These are phyloP conservation scores for Rhododendron griersonianum DNA, from an alignment of 148 eudicot genomes.

Conservation along the genomic window DNA sequence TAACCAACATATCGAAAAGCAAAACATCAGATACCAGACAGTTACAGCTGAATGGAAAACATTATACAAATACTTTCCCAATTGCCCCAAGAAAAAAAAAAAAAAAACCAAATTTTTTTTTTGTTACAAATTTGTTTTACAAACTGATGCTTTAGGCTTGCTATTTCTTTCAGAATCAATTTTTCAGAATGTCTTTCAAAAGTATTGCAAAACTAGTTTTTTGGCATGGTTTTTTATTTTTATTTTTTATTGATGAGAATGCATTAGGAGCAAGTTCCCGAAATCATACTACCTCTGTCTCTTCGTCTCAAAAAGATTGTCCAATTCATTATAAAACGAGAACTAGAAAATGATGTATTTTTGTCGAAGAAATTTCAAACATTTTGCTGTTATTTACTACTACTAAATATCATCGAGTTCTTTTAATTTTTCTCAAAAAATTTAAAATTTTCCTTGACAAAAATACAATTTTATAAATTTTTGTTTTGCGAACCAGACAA, in stretches of 20 bases:
- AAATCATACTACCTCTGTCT: neutral
- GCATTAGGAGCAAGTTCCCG: neutral
- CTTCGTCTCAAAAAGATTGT: too few species aligned
- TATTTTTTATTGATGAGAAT: neutral
- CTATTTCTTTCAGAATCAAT: neutral
- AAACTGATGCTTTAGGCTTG: neutral
- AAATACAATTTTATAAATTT: neutral
- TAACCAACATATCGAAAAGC: neutral
- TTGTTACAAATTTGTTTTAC: neutral
- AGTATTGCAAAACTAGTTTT: neutral
- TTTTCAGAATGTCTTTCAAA: neutral
- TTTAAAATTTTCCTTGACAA: neutral
- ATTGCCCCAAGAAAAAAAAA: neutral
- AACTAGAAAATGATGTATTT: neutral
- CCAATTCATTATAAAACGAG: neutral
- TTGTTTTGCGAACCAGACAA: too few species aligned
- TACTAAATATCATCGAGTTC: neutral
- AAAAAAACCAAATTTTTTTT: neutral
- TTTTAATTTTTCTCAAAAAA: too few species aligned
- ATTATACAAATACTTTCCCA: neutral
- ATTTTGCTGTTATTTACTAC: neutral
- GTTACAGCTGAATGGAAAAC: neutral
- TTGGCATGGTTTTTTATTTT: too few species aligned
- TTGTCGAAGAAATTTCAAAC: neutral
- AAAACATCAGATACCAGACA: neutral